phyloP scores from a whole-genome alignment of 1,284 basidiomycete genomes.

The Dichomitus squalens region DNA sequence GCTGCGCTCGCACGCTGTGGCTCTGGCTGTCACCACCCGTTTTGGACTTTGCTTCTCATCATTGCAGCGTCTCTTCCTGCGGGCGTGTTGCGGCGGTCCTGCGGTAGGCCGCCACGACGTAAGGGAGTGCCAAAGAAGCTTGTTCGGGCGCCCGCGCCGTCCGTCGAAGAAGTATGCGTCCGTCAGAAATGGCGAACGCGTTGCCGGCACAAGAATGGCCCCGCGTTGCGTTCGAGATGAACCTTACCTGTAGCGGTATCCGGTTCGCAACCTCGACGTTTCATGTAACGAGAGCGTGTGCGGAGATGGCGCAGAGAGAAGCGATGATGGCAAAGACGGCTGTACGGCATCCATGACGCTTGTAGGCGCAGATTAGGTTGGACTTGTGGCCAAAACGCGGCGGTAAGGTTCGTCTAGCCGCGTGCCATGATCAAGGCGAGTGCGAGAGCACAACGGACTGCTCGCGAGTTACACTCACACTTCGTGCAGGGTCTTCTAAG shows the following conservation, averaged over 20 bases:
- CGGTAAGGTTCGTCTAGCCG: background rate
- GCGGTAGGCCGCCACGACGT: conserved; percentile 14
- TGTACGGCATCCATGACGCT: background rate
- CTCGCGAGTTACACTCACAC: background rate
- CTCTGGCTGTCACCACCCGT: conserved; percentile 5
- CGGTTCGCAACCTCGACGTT: background rate
- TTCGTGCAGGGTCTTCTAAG: background rate
- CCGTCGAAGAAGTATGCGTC: conserved; percentile 3
- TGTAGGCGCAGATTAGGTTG: background rate
- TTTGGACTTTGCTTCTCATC: conserved; percentile 13
- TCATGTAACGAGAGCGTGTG: background rate
- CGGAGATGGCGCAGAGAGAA: background rate
- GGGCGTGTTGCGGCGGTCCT: conserved; percentile 1
- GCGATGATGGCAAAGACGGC: background rate
- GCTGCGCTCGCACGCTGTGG: conserved; percentile 12
- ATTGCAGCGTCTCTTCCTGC: background rate
- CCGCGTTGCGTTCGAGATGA: background rate
- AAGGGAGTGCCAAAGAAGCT: conserved; percentile 12
- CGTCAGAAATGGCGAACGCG: background rate
- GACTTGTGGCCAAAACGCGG: background rate
- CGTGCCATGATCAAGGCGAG: background rate
- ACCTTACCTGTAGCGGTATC: background rate
- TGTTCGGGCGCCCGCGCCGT: conserved; percentile 11
- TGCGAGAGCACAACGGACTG: background rate
- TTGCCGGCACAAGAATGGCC: conserved; percentile 3